phyloP scores from a whole-genome alignment of 176 grass and related monocot genomes.

The Ampelocalamus luodianensis region DNA sequence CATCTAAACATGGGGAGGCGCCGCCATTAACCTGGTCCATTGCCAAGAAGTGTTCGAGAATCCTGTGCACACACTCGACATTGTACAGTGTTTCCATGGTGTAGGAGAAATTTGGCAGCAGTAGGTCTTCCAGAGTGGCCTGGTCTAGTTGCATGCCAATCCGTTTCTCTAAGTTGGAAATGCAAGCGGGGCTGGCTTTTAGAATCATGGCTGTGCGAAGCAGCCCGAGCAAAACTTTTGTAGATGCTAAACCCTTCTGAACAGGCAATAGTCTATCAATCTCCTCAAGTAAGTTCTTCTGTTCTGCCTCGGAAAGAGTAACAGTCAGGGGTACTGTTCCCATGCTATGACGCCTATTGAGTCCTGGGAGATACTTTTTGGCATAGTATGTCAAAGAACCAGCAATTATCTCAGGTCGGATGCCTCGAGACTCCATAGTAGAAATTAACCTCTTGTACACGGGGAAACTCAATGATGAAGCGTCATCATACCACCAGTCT shows the following conservation, averaged over 20 bases:
- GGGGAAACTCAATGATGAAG: conserved; percentile 66
- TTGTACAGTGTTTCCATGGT: conserved; percentile 95
- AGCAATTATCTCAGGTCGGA: conserved; percentile 68
- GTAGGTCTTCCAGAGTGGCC: conserved; percentile 77
- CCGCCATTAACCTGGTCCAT: conserved; percentile 74
- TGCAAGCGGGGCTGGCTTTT: conserved; percentile 60
- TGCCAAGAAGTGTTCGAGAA: conserved; percentile 82
- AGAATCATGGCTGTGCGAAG: conserved; percentile 88
- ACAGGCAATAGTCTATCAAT: conserved; percentile 69
- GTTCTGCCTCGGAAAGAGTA: conserved; percentile 71
- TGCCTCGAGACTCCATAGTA: conserved; percentile 75
- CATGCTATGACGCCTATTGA: conserved; percentile 73
- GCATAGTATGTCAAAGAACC: conserved; percentile 81
- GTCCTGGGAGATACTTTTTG: conserved; percentile 77
- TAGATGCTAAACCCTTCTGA: conserved; percentile 67
- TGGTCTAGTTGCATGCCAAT: conserved; percentile 86
- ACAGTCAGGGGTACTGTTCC: conserved; percentile 40
- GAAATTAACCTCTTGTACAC: conserved; percentile 79
- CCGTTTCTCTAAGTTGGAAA: conserved; percentile 74
- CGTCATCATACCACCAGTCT: conserved; percentile 97
- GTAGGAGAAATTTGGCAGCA: conserved; percentile 83
- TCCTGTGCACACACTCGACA: conserved; percentile 85
- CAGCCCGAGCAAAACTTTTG: conserved; percentile 75
- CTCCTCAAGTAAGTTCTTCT: conserved; percentile 82
- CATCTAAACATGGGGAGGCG: conserved; percentile 65